Conservation (phyloP, 768 basidiomycete genomes). For the Kwoniella botswanensis region DNA sequence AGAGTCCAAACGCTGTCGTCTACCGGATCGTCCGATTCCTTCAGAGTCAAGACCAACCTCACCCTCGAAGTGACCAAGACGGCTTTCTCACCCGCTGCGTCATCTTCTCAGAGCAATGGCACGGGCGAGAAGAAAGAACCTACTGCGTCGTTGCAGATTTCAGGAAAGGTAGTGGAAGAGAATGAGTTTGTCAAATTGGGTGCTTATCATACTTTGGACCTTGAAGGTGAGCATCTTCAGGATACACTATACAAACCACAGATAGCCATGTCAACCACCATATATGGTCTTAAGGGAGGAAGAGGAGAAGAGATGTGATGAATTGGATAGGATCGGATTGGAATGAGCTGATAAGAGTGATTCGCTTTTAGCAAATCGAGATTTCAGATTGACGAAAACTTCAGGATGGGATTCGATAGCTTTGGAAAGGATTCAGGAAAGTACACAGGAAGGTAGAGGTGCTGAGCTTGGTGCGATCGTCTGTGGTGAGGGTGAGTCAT, state of each 20-base stretch:
- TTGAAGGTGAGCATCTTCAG: constrained; percentile 64
- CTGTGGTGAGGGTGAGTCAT: constrained; percentile 77
- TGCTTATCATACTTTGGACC: constrained; percentile 90
- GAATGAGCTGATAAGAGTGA: neutral
- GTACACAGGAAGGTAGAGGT: constrained; percentile 88
- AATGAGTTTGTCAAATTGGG: constrained; percentile 89
- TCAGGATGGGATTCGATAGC: constrained; percentile 88
- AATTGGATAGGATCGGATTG: neutral
- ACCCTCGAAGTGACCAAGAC: constrained; percentile 74
- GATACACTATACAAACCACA: no score
- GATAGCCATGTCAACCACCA: no score
- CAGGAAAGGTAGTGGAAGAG: constrained; percentile 82
- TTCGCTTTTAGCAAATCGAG: constrained; percentile 67
- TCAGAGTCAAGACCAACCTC: constrained; percentile 80
- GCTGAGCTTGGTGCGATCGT: constrained; percentile 96
- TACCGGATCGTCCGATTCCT: constrained; percentile 93
- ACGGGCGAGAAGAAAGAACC: constrained; percentile 53
- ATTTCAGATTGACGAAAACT: constrained; percentile 85
- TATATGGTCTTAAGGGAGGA: no score
- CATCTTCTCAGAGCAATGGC: constrained; percentile 54
- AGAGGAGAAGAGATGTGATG: no score
- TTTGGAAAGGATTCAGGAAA: constrained; percentile 77
- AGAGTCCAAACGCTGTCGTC: constrained; percentile 86
- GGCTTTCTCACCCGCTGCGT: constrained; percentile 75
- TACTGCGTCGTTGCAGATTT: constrained; percentile 71